These are phyloP conservation scores for Cryptococcus sp. DNA, from an alignment of 1,284 basidiomycete genomes.

Conservation along the genomic window DNA sequence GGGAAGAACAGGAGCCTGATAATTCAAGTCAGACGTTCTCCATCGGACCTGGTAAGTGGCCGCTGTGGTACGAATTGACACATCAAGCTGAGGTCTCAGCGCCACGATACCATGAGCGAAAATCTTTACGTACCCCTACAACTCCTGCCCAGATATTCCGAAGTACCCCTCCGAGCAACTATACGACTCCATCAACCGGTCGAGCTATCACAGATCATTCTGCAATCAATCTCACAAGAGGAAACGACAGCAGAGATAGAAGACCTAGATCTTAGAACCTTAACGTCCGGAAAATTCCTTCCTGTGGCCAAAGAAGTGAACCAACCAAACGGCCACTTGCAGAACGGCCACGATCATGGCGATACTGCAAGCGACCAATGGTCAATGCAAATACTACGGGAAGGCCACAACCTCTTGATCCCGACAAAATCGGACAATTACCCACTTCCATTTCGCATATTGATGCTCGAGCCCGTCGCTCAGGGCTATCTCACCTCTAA, in stretches of 20 bases:
- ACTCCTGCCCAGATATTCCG: conserved; percentile 27
- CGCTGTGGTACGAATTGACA: no score
- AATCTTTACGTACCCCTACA: conserved; percentile 25
- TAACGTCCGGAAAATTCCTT: background rate
- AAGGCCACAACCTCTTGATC: conserved; percentile 13
- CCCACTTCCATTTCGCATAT: conserved; percentile 32
- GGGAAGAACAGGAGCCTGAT: conserved; percentile 13
- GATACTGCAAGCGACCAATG: background rate
- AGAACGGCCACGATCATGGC: conserved; percentile 1
- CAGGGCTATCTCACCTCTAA: conserved; percentile 61
- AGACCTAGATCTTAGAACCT: background rate
- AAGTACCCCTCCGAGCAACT: conserved; percentile 18
- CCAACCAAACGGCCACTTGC: conserved; percentile 64
- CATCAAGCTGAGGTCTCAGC: background rate
- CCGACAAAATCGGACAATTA: background rate
- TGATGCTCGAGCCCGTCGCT: conserved; percentile 60
- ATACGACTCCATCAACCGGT: conserved; percentile 32
- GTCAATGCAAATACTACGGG: conserved; percentile 18
- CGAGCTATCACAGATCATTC: conserved; percentile 34
- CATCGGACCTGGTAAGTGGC: conserved; percentile 1
- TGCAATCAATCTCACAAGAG: conserved; percentile 28
- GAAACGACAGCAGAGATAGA: background rate
- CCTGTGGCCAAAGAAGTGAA: conserved; percentile 53
- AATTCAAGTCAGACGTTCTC: conserved; percentile 16
- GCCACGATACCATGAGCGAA: background rate